Evolutionary conservation across 148 eudicot species (phyloP).

Genomic region (Selenicereus undatus): DNA sequence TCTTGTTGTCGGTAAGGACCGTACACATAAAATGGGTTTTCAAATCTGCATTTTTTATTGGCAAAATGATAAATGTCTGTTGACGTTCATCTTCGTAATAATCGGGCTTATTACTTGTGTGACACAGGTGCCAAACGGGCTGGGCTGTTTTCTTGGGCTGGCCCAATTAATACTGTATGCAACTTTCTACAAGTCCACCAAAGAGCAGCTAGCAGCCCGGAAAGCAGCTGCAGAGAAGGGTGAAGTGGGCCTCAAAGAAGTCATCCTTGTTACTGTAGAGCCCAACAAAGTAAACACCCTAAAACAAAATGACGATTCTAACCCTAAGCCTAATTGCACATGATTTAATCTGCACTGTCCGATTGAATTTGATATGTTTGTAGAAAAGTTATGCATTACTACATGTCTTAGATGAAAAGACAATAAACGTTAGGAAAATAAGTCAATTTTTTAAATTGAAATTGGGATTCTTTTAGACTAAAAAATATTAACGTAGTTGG

Average conservation of each 20-base stretch:
- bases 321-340: conserved; percentile 4
- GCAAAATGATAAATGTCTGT: too few relatives aligned
- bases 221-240: conserved; percentile 16
- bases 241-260: conserved; percentile 32
- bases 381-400: too few relatives aligned
- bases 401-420: too few relatives aligned
- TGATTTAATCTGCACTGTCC: conserved; percentile 1
- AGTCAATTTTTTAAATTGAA: too few relatives aligned
- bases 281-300: conserved; percentile 25
- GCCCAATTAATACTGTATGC: conserved; percentile 44
- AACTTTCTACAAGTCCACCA: conserved; percentile 30
- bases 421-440: too few relatives aligned
- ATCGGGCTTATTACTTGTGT: background rate
- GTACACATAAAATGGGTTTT: too few relatives aligned
- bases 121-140: conserved; percentile 41
- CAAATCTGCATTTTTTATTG: too few relatives aligned
- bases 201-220: conserved; percentile 24
- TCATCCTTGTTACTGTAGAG: conserved; percentile 15
- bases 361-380: too few relatives aligned
- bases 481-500: too few relatives aligned
- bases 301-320: conserved; percentile 12
- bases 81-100: too few relatives aligned
- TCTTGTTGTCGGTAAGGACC: too few relatives aligned
- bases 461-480: too few relatives aligned
- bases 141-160: conserved; percentile 40